These are phyloP conservation scores for Bassia scoparia DNA, from an alignment of 148 eudicot species.

Conservation along the genomic window DNA sequence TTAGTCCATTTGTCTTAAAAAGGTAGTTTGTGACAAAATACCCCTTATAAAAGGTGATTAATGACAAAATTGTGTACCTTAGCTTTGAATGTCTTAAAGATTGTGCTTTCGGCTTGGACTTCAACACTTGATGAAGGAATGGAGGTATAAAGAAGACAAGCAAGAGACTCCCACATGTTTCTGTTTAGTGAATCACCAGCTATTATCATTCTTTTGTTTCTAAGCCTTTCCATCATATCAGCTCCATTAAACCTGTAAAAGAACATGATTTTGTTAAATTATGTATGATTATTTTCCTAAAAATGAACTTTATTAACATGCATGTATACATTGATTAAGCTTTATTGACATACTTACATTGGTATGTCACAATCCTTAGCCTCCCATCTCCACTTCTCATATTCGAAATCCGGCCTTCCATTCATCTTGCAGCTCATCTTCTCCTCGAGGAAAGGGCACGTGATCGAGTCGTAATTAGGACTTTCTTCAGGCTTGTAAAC, in stretches of 20 bases:
- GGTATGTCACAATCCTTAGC: background rate
- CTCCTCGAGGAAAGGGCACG: background rate
- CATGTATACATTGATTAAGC: no score
- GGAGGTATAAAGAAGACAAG: slow-evolving; percentile 43
- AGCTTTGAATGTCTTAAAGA: slow-evolving; percentile 36
- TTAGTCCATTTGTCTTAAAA: no score
- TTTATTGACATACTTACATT: background rate
- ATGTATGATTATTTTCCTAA: background rate
- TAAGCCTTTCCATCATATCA: slow-evolving; percentile 37
- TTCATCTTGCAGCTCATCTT: background rate
- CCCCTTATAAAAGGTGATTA: no score
- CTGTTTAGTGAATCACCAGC: slow-evolving; percentile 48
- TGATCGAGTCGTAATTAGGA: background rate
- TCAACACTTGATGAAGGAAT: slow-evolving; percentile 35
- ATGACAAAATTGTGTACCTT: slow-evolving; percentile 17
- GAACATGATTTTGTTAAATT: background rate
- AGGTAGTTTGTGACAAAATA: no score
- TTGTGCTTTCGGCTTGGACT: slow-evolving; percentile 22
- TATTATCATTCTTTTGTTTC: slow-evolving; percentile 43
- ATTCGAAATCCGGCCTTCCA: background rate
- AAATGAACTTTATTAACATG: no score
- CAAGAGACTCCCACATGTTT: slow-evolving; percentile 50
- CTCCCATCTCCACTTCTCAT: background rate
- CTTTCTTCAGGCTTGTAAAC: background rate
- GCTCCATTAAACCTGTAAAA: slow-evolving; percentile 39